Base-by-base conservation (phyloP, 805 yeast genomes). In the Zygoascus bituminiphila region DNA sequence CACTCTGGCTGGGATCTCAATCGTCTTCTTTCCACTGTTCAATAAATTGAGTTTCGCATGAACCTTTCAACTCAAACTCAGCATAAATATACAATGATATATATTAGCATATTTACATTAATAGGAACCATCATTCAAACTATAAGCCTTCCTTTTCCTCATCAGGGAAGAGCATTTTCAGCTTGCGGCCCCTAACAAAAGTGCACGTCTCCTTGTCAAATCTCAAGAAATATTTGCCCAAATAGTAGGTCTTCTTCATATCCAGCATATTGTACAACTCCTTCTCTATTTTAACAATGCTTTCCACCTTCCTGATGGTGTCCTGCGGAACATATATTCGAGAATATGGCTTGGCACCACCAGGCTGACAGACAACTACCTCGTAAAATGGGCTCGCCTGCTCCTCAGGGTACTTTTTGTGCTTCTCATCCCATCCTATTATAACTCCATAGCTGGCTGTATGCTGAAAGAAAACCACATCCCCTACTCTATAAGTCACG, bases 1-100 rank as follows among this genome's bases (percentile, higher is more conserved):
- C 47, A 46, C 20, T 8, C 23, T 12, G 50, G 51, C 14, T 47
- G 52, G 52, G 26, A 29, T 7, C 7, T 29, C 33, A 29, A 29
- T 6, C 33, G 33, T 4, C n/a, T 29, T 12, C 9, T 29, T 4
- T 12, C 33, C 4, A 29, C 33, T 15, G 33, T 29, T 15, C 4
- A 7, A 29, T 5, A n/a, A n/a, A n/a, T n/a, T n/a, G n/a, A n/a
- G n/a, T n/a, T n/a, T 15, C 7, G 33, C 8, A 7, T 29, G n/a
- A 7, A 29, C 10, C 33, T 12, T 12, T 12, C 8, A 7, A 29
- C 33, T 7, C n/a, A n/a, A n/a, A n/a, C n/a, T n/a, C n/a, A 12
- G 33, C 33, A 29, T 29, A 29, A 29, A 4, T 12, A 4, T 29
- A 4, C n/a, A 29, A 7, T 15, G 33, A 6, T 6, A 29, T 29